These are phyloP conservation scores for Phialophora verrucosa DNA, from an alignment of 2,329 filamentous ascomycete genomes.

Conservation along the genomic window DNA sequence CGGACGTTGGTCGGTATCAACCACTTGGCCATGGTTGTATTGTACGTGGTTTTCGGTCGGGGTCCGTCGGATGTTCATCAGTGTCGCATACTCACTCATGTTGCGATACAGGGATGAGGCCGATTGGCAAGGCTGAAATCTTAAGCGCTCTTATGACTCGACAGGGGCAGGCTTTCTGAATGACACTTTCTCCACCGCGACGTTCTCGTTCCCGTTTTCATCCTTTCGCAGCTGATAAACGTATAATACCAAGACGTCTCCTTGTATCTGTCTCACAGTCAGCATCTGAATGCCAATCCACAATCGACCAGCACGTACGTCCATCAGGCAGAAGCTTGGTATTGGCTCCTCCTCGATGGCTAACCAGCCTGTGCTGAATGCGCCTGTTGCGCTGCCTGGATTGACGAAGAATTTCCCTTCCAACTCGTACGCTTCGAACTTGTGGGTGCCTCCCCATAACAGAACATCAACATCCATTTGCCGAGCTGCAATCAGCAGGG, in stretches of 20 bases:
- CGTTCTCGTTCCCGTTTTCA: conserved; percentile 75
- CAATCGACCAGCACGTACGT: conserved; percentile 67
- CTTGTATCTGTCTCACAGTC: conserved; percentile 72
- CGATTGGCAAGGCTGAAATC: background rate
- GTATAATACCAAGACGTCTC: conserved; percentile 92
- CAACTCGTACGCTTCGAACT: conserved; percentile 74
- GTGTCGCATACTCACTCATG: conserved; percentile 1
- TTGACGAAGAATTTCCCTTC: conserved; percentile 75
- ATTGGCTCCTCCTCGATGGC: conserved; percentile 69
- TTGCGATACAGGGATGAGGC: background rate
- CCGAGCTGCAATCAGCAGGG: conserved; percentile 68
- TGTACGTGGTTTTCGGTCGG: background rate
- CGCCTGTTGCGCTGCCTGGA: conserved; percentile 70
- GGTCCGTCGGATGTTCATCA: background rate
- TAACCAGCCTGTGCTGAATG: conserved; percentile 66
- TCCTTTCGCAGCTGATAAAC: conserved; percentile 87
- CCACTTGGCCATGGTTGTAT: background rate
- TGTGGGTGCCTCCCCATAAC: conserved; percentile 72
- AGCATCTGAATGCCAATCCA: background rate
- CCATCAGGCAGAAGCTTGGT: conserved; percentile 96
- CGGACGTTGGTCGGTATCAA: background rate
- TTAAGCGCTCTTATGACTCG: conserved; percentile 21
- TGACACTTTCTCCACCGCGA: conserved; percentile 84
- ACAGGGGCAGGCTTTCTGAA: conserved; percentile 75
- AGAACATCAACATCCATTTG: conserved; percentile 75